A percentile compares a stretch with the other conserved stretches of the same genome.
Evolutionary conservation across 768 basidiomycete genomes (phyloP).

Genomic region (Macrolepiota fuliginosa): DNA sequence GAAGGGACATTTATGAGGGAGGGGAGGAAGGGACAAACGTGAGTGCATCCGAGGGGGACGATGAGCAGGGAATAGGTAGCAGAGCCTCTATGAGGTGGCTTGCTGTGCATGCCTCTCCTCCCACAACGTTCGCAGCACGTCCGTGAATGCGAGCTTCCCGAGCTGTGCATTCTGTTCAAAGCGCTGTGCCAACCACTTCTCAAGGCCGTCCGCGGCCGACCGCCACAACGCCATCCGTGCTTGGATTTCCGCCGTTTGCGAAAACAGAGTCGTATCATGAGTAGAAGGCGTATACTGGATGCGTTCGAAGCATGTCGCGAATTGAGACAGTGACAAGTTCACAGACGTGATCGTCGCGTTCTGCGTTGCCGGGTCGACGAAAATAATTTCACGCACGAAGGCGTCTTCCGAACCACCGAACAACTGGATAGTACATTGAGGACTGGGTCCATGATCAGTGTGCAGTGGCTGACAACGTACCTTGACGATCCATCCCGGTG

Average conservation of each 20-base stretch:
- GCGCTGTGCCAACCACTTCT: slow-evolving; percentile 82
- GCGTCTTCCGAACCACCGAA: slow-evolving; percentile 94
- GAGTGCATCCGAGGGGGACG: background rate
- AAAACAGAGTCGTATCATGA: slow-evolving; percentile 63
- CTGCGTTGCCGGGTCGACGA: slow-evolving; percentile 82
- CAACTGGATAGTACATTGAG: slow-evolving; percentile 46
- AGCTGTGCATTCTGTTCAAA: slow-evolving; percentile 91
- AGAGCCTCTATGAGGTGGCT: background rate
- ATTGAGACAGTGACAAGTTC: slow-evolving; percentile 94
- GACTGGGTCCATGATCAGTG: background rate
- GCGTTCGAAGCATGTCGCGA: slow-evolving; percentile 87
- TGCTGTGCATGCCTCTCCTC: slow-evolving; percentile 54
- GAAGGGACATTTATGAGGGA: background rate
- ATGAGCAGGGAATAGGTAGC: background rate
- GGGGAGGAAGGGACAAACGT: no score
- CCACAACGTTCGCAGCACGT: slow-evolving; percentile 79
- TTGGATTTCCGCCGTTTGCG: slow-evolving; percentile 91
- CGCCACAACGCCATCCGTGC: slow-evolving; percentile 80
- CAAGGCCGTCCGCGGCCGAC: slow-evolving; percentile 77
- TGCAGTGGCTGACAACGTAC: slow-evolving; percentile 40
- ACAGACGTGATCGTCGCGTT: slow-evolving; percentile 85
- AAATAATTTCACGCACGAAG: slow-evolving; percentile 92
- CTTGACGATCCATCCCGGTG: slow-evolving; percentile 91
- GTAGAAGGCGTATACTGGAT: slow-evolving; percentile 83
- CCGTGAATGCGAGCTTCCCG: slow-evolving; percentile 87